A percentile compares a stretch with the other conserved stretches of the same genome.
phyloP scores from a whole-genome alignment of 1,284 basidiomycete species.

The Cystobasidium sp. region DNA sequence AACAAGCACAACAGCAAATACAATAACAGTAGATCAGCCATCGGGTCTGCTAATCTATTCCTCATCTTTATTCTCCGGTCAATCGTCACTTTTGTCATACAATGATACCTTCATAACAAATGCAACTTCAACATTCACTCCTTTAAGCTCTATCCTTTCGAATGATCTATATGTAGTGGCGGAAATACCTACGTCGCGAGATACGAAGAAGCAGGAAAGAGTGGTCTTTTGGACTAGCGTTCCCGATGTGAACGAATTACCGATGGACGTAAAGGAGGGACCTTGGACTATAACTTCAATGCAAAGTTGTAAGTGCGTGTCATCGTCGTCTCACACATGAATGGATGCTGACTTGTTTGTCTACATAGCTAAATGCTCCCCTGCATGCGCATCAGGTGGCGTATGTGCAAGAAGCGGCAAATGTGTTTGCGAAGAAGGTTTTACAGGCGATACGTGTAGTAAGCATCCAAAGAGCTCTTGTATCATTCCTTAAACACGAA shows the following conservation, averaged over 20 bases:
- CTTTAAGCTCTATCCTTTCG: slow-evolving; percentile 44
- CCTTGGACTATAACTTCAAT: slow-evolving; percentile 35
- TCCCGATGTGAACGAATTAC: slow-evolving; percentile 44
- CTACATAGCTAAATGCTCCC: slow-evolving; percentile 47
- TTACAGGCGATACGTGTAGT: slow-evolving; percentile 71
- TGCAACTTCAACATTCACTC: slow-evolving; percentile 36
- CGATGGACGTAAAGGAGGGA: slow-evolving; percentile 36
- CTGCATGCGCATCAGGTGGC: slow-evolving; percentile 69
- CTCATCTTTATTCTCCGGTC: slow-evolving; percentile 46
- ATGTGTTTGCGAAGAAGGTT: slow-evolving; percentile 72
- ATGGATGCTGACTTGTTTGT: neutral
- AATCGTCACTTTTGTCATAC: slow-evolving; percentile 27
- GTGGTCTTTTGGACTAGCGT: slow-evolving; percentile 49
- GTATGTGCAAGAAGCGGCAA: slow-evolving; percentile 70
- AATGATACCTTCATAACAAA: slow-evolving; percentile 37
- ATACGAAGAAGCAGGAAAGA: neutral
- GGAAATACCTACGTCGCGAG: slow-evolving; percentile 14
- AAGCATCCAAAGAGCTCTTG: neutral
- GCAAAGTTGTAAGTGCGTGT: slow-evolving; percentile 30
- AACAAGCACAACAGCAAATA: slow-evolving; percentile 36
- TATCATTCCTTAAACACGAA: neutral
- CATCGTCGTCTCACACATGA: neutral
- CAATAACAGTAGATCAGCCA: slow-evolving; percentile 37
- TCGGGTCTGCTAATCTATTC: slow-evolving; percentile 46
- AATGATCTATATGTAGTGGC: slow-evolving; percentile 42